These are phyloP conservation scores for Syzygium jambos DNA, from an alignment of 345 rosid species.

Conservation along the genomic window DNA sequence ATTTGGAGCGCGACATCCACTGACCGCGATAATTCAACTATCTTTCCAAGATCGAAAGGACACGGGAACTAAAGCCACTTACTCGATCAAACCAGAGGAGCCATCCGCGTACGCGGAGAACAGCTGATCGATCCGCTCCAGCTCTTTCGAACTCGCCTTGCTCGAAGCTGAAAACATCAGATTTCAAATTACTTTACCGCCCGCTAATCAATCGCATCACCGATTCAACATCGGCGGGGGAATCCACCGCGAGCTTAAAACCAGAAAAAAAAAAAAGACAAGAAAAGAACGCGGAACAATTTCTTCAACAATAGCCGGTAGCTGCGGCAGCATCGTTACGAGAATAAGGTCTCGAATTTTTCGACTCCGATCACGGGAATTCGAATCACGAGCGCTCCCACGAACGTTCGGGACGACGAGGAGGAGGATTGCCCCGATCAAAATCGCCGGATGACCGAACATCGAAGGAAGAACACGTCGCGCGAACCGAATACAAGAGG, in stretches of 20 bases:
- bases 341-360: background rate
- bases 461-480: background rate
- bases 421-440: background rate
- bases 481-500: background rate
- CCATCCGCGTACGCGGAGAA: slow-evolving; percentile 57
- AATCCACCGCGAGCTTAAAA: background rate
- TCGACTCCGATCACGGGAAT: background rate
- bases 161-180: slow-evolving; percentile 51
- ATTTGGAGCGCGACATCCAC: background rate
- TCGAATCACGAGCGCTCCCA: background rate
- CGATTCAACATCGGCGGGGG: background rate
- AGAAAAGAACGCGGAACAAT: background rate
- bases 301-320: background rate
- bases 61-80: slow-evolving; percentile 21
- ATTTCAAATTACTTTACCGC: background rate
- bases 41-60: background rate
- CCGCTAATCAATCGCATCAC: background rate
- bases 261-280: background rate
- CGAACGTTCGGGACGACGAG: background rate
- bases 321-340: background rate
- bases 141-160: slow-evolving; percentile 83
- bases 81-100: slow-evolving; percentile 83
- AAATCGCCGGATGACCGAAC: background rate
- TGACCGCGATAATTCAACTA: background rate
- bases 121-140: slow-evolving; percentile 81